Conservation (phyloP, 2,329 filamentous ascomycete species). For the Allantophomopsis cytisporea region DNA sequence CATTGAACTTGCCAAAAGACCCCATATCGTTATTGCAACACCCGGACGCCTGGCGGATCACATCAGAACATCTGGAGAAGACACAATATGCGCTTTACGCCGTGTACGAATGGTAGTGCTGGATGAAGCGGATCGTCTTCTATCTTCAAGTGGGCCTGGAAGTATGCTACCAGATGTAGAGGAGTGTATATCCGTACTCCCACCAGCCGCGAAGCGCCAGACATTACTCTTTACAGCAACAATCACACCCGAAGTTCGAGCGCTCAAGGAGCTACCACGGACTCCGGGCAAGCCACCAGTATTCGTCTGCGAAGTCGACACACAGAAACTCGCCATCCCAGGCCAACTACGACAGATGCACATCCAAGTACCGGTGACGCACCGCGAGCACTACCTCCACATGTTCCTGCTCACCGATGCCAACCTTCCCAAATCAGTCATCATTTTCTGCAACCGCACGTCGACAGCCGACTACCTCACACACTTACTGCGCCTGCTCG, state of each 20-base stretch:
- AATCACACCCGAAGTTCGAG: conserved; percentile 81
- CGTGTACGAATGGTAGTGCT: conserved; percentile 79
- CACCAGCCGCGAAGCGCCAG: conserved; percentile 66
- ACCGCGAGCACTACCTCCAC: conserved; percentile 92
- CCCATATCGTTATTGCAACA: conserved; percentile 89
- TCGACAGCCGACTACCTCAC: conserved; percentile 81
- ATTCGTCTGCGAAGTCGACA: conserved; percentile 83
- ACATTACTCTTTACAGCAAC: conserved; percentile 95
- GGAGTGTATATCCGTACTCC: conserved; percentile 71
- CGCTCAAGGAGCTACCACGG: conserved; percentile 65
- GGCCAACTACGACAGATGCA: conserved; percentile 72
- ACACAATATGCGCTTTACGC: conserved; percentile 72
- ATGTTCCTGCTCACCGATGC: conserved; percentile 67
- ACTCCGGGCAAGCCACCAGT: conserved; percentile 59
- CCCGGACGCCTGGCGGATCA: conserved; percentile 90
- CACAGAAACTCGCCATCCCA: conserved; percentile 62
- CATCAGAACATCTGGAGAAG: conserved; percentile 78
- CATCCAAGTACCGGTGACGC: conserved; percentile 76
- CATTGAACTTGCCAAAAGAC: conserved; percentile 65
- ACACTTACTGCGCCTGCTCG: conserved; percentile 71
- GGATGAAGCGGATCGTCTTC: conserved; percentile 86
- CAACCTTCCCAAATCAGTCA: conserved; percentile 65
- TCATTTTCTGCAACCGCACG: conserved; percentile 92
- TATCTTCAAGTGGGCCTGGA: conserved; percentile 58
- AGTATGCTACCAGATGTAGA: conserved; percentile 94